Percentiles rank a stretch among this genome's conserved stretches.
These are phyloP conservation scores for Fusarium miscanthi DNA, from an alignment of 2,329 filamentous ascomycete genomes.

Conservation along the genomic window DNA sequence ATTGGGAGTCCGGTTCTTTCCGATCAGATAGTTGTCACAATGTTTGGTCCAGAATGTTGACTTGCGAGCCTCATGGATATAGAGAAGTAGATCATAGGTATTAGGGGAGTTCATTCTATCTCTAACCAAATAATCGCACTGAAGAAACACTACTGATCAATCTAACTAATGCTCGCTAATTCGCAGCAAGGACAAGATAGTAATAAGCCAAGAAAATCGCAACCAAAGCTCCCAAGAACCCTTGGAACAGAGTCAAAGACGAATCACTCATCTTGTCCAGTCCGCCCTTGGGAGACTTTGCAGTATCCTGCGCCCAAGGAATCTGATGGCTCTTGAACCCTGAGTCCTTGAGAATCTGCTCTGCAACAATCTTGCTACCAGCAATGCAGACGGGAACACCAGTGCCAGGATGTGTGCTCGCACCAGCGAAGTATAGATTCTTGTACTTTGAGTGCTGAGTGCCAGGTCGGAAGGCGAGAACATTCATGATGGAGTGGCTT, in stretches of 20 bases:
- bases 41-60: fast-evolving
- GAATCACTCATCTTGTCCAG: conserved; percentile 29
- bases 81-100: neutral
- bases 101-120: neutral
- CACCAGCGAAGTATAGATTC: conserved; percentile 76
- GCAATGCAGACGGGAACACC: conserved; percentile 80
- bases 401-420: conserved; percentile 79
- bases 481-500: conserved; percentile 79
- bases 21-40: neutral
- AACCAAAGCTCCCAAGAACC: conserved; percentile 18
- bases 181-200: conserved; percentile 13
- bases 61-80: no score
- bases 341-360: conserved; percentile 52
- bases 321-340: conserved; percentile 15
- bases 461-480: conserved; percentile 72
- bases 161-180: neutral
- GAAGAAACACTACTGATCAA: neutral
- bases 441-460: conserved; percentile 63
- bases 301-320: conserved; percentile 10
- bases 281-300: neutral
- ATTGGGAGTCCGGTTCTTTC: neutral
- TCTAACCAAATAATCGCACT: neutral
- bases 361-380: conserved; percentile 69
- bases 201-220: conserved; percentile 19
- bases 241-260: conserved; percentile 22